These are phyloP conservation scores for Blastobotrys elegans DNA, from an alignment of 1,139 yeast genomes.

Conservation along the genomic window DNA sequence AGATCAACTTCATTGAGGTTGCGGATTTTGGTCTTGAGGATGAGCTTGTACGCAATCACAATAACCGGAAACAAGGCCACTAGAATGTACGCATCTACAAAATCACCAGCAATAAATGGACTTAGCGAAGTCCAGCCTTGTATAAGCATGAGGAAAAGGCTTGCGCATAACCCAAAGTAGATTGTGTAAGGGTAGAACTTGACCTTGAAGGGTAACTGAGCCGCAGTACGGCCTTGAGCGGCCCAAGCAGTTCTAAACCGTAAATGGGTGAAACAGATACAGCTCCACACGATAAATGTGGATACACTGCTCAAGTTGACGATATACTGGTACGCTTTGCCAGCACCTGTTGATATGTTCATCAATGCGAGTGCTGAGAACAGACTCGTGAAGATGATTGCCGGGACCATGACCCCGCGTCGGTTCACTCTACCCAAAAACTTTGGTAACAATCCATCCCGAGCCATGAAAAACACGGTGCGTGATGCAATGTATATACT, in stretches of 20 bases:
- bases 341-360: slow-evolving; percentile 59
- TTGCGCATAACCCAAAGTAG: slow-evolving; percentile 46
- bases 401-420: slow-evolving; percentile 57
- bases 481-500: slow-evolving; percentile 76
- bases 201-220: slow-evolving; percentile 52
- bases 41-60: slow-evolving; percentile 39
- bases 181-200: slow-evolving; percentile 51
- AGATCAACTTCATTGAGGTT: slow-evolving; percentile 43
- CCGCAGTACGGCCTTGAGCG: slow-evolving; percentile 42
- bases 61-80: slow-evolving; percentile 51
- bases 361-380: slow-evolving; percentile 54
- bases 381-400: slow-evolving; percentile 42
- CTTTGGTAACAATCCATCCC: slow-evolving; percentile 58
- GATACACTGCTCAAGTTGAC: slow-evolving; percentile 68
- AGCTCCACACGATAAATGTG: slow-evolving; percentile 47
- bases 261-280: slow-evolving; percentile 47
- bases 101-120: slow-evolving; percentile 55
- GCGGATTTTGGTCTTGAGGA: slow-evolving; percentile 43
- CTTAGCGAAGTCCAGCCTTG: slow-evolving; percentile 66
- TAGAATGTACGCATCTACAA: slow-evolving; percentile 62
- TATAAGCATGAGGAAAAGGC: slow-evolving; percentile 51
- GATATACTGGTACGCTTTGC: slow-evolving; percentile 75
- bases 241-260: slow-evolving; percentile 50
- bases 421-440: slow-evolving; percentile 51
- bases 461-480: slow-evolving; percentile 60